Base-by-base conservation (phyloP, 2,329 filamentous ascomycete species). In the Dothideomycetidae sp. region DNA sequence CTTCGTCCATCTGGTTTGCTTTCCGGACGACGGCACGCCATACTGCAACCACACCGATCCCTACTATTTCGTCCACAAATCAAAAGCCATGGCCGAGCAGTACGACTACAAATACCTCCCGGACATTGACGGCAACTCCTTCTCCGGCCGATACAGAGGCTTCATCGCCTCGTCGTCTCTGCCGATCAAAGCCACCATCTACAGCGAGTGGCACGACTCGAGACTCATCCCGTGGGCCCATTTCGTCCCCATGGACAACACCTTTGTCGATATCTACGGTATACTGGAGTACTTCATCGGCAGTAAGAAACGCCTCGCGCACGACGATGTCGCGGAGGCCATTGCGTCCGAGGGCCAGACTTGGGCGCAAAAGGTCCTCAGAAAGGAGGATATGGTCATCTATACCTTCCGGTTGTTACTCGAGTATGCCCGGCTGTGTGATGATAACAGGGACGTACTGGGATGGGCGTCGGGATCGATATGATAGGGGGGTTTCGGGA, bases 211-310 rank as follows among this genome's bases (percentile, higher is more conserved):
- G 82, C 81, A 86, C 50, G 81, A 86, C 53, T 64, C 46, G 49
- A 63, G 53, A 47, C 63, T 88, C 1, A 63, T 83, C 2, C 68
- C 79, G 0, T 90, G 82, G 81, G 73, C 74, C 49, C 82, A 90
- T 56, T 88, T 82, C 48, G 75, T 85, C 2, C 82, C 82, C 11
- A 75, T 88, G 69, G 78, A 85, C 52, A 80, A 72, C 50, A 70
- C 75, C 1, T 85, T 77, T 49, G 61, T 70, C 23, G 82, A 86
- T 47, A 68, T 80, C 48, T 85, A 75, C 43, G 75, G 71, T 30
- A 75, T 83, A 39, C 67, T 84, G 65, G 73, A 79, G 40, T 86
- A 82, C 50, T 84, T 86, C 49, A 51, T 81, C 3, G 77, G 77
- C 3, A 53, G 51, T 32, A 41, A 45, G 37, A 54, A 51, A 3